These are phyloP conservation scores for Fusarium mexicanum DNA, from an alignment of 2,329 filamentous ascomycete species.

Conservation along the genomic window DNA sequence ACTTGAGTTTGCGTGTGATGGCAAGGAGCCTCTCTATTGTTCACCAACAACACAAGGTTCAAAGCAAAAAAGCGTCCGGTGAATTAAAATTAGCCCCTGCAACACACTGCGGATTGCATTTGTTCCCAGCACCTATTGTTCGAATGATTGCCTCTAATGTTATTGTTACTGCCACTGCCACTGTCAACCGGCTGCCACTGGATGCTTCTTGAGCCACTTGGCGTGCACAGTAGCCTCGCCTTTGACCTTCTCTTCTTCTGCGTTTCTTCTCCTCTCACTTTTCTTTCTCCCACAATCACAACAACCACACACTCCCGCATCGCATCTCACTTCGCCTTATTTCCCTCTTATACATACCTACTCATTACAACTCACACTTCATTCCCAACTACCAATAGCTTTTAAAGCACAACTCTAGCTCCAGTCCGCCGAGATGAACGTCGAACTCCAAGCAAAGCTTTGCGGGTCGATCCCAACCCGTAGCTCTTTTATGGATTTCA, in stretches of 20 bases:
- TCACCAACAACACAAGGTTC: neutral
- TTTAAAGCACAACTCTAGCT: neutral
- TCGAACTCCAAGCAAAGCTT: neutral
- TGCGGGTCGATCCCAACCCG: neutral
- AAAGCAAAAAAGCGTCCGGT: neutral
- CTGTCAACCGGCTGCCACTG: slow-evolving; percentile 3
- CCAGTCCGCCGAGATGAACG: neutral
- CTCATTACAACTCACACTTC: neutral
- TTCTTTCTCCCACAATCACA: neutral
- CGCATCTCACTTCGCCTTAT: neutral
- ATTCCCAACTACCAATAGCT: neutral
- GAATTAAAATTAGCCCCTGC: neutral
- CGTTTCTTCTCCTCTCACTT: neutral
- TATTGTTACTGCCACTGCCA: neutral
- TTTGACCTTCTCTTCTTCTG: neutral
- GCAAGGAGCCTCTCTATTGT: neutral
- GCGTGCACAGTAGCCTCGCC: neutral
- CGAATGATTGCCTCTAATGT: neutral
- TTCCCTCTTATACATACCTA: no score
- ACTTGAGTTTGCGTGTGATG: neutral
- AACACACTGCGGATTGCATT: neutral
- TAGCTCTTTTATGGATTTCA: slow-evolving; percentile 4
- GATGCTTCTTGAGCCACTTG: neutral
- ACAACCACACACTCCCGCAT: neutral
- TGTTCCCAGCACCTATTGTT: neutral